Evolutionary conservation across 345 rosid species (phyloP), one percentile per base, ranked within the genome.

Genomic region (Bruguiera parviflora): DNA sequence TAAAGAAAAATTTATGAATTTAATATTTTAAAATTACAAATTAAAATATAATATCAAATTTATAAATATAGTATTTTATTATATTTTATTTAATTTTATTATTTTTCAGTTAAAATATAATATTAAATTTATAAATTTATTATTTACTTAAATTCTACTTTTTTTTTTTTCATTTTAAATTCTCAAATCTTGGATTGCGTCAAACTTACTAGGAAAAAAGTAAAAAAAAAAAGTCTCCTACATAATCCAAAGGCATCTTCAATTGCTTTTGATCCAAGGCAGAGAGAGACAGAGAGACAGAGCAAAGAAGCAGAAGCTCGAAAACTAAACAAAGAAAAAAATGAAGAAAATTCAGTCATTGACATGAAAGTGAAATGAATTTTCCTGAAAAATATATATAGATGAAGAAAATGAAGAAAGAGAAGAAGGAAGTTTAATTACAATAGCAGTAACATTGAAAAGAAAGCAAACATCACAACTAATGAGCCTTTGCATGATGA

Each of bases 221-320:
- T 22, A 18, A 67, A 67, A 16, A 10, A 10, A 8, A 28, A 13
- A 25, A 20, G 20, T 43, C 19, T 32, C 63, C 33, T 3, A 8
- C 19, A 31, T 46, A 47, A 27, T 65, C 66, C 53, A 24, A 60
- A 65, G 35, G 55, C 71, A 29, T 53, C 57, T 55, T 28, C n/a
- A 27, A 29, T 60, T 31, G 51, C 52, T 60, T 60, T 31, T 15
- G 19, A 49, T 60, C 35, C 49, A 31, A 49, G 58, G 11, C 57
- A 16, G 7, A 18, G 20, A 4, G 7, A 51, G 21, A 51, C 20
- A 11, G n/a, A 51, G n/a, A 15, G n/a, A 11, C 15, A 7, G 29
- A 15, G 8, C 13, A 2, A 29, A 32, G 0, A 19, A 18, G 22
- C 35, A 5, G 35, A 32, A 22, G 4, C 20, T 53, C 6, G 25